phyloP scores from a whole-genome alignment of 1,139 yeast genomes.

The Geotrichum aggregatum region DNA sequence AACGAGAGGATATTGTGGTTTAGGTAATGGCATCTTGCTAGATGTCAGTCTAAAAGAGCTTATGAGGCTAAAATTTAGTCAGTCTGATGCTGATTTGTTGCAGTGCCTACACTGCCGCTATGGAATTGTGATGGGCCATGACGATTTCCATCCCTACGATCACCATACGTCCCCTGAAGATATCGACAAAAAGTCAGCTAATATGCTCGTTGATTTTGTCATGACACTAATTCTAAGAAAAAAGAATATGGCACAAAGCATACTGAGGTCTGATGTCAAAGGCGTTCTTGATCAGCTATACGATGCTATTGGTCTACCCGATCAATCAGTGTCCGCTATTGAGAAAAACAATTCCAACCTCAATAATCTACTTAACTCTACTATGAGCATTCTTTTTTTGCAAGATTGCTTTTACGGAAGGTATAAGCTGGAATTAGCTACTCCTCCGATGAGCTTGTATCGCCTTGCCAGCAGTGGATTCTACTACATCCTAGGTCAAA shows the following conservation, averaged over 20 bases:
- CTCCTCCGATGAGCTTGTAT: conserved; percentile 38
- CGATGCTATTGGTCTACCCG: conserved; percentile 70
- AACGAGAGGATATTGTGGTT: conserved; percentile 60
- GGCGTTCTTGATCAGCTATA: conserved; percentile 65
- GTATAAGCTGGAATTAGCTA: conserved; percentile 41
- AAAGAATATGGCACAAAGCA: conserved; percentile 54
- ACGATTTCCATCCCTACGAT: conserved; percentile 57
- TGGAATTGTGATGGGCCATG: conserved; percentile 60
- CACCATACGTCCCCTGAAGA: conserved; percentile 54
- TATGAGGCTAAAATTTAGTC: conserved; percentile 44
- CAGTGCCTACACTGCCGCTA: conserved; percentile 78
- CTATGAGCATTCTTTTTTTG: conserved; percentile 51
- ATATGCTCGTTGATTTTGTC: conserved; percentile 56
- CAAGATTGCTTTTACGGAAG: conserved; percentile 58
- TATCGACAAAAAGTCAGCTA: conserved; percentile 50
- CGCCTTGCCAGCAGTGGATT: conserved; percentile 53
- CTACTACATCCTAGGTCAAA: conserved; percentile 67
- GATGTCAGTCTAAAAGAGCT: conserved; percentile 55
- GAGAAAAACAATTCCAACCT: conserved; percentile 42
- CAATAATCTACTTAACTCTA: conserved; percentile 50
- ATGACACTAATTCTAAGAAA: conserved; percentile 57
- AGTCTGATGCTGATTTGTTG: conserved; percentile 55
- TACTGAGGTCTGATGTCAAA: conserved; percentile 62
- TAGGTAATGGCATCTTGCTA: conserved; percentile 59
- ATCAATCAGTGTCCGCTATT: conserved; percentile 38